Conservation (phyloP, 768 basidiomycete species). For the Kwoniella botswanensis region DNA sequence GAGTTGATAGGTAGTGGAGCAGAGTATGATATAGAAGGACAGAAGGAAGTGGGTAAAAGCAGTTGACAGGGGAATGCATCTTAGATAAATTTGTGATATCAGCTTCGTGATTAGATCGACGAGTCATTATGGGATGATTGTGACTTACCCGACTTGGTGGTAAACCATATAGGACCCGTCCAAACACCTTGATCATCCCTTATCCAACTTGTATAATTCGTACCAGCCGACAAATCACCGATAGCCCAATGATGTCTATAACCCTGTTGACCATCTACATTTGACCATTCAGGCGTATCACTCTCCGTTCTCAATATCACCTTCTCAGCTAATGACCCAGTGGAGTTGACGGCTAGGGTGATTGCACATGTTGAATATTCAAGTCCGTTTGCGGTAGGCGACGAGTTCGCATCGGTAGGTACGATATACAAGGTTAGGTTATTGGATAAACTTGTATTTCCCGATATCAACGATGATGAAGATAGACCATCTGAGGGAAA, state of each 20-base stretch:
- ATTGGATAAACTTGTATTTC: slow-evolving; percentile 22
- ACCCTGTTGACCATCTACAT: slow-evolving; percentile 41
- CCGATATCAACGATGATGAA: neutral
- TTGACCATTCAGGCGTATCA: slow-evolving; percentile 31
- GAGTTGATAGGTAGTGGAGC: slow-evolving; percentile 45
- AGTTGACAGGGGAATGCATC: slow-evolving; percentile 53
- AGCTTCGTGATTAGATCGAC: neutral
- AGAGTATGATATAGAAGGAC: slow-evolving; percentile 54
- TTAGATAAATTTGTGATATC: neutral
- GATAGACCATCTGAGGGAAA: slow-evolving; percentile 2
- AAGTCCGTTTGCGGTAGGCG: slow-evolving; percentile 39
- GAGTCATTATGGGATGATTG: neutral
- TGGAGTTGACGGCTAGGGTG: slow-evolving; percentile 27
- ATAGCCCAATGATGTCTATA: slow-evolving; percentile 46
- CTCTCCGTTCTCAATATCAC: slow-evolving; percentile 22
- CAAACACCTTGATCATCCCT: slow-evolving; percentile 35
- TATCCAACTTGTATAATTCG: slow-evolving; percentile 56
- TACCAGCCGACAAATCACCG: slow-evolving; percentile 31
- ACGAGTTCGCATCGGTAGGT: slow-evolving; percentile 36
- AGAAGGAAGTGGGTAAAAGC: slow-evolving; percentile 43
- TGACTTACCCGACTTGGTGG: slow-evolving; percentile 55
- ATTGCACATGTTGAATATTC: slow-evolving; percentile 47
- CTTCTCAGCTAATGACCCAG: slow-evolving; percentile 32
- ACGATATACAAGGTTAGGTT: slow-evolving; percentile 49
- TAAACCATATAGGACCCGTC: slow-evolving; percentile 51